Percentiles rank a stretch among this genome's conserved stretches.
phyloP scores from a whole-genome alignment of 2,329 filamentous ascomycete species.

The Xylariaceae sp. region DNA sequence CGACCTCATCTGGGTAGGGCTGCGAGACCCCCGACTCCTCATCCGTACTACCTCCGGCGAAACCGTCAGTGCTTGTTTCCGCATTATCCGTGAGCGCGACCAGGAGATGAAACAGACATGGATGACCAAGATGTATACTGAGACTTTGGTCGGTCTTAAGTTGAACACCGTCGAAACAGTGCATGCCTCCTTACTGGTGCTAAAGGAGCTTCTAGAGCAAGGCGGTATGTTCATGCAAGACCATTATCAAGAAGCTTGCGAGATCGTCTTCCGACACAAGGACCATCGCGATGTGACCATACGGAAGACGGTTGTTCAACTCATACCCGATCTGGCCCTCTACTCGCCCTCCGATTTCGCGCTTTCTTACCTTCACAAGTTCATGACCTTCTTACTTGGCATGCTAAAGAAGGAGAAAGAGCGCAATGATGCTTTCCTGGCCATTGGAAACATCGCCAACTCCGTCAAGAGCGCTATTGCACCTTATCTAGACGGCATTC shows the following conservation, averaged over 20 bases:
- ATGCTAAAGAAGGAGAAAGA: conserved; percentile 96
- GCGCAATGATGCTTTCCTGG: conserved; percentile 87
- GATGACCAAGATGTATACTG: conserved; percentile 88
- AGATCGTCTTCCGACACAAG: conserved; percentile 87
- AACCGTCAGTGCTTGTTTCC: conserved; percentile 90
- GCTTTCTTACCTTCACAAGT: conserved; percentile 81
- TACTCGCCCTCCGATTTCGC: conserved; percentile 92
- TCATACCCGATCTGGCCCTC: conserved; percentile 88
- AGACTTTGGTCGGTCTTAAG: conserved; percentile 75
- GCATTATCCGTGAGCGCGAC: conserved; percentile 91
- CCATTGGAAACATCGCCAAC: conserved; percentile 93
- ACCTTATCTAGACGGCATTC: conserved; percentile 89
- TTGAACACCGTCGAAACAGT: conserved; percentile 79
- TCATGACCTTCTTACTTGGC: conserved; percentile 92
- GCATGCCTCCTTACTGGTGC: conserved; percentile 87
- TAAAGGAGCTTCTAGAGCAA: conserved; percentile 89
- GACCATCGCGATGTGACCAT: conserved; percentile 88
- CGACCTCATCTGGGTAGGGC: conserved; percentile 91
- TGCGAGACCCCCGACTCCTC: conserved; percentile 83
- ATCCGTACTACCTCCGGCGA: conserved; percentile 91
- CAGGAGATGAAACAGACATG: conserved; percentile 79
- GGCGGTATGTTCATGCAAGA: conserved; percentile 99
- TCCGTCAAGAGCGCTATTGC: conserved; percentile 93
- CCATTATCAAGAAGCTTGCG: conserved; percentile 85
- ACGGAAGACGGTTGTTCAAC: conserved; percentile 80